These are phyloP conservation scores for Polyplosphaeria fusca DNA, from an alignment of 495 filamentous ascomycete genomes.

Conservation along the genomic window DNA sequence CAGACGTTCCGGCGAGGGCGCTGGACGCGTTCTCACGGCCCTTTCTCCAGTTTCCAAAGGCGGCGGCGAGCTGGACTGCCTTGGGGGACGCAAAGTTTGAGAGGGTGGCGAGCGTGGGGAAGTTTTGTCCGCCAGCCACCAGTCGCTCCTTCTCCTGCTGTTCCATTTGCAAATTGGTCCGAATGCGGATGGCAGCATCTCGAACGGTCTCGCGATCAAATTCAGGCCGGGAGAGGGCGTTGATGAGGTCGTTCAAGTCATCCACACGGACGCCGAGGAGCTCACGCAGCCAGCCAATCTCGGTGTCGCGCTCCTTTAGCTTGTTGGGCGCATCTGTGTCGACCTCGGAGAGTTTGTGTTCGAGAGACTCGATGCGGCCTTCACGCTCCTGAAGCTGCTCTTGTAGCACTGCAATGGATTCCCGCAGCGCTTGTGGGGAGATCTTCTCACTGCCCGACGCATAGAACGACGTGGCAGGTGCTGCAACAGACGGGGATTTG, in stretches of 20 bases:
- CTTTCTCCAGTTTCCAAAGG: constrained; percentile 82
- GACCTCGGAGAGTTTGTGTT: constrained; percentile 61
- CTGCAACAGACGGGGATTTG: constrained; percentile 45
- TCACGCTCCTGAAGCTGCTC: constrained; percentile 95
- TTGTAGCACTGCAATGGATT: constrained; percentile 93
- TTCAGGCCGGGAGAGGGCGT: constrained; percentile 65
- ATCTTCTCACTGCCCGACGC: constrained; percentile 72
- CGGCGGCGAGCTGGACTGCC: constrained; percentile 75
- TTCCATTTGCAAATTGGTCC: constrained; percentile 95
- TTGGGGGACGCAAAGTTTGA: constrained; percentile 70
- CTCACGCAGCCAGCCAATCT: constrained; percentile 93
- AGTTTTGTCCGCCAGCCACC: constrained; percentile 47
- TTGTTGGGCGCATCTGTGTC: constrained; percentile 74
- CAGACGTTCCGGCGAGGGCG: constrained; percentile 36
- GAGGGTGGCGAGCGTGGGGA: constrained; percentile 55
- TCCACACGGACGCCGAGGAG: constrained; percentile 84
- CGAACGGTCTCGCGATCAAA: constrained; percentile 74
- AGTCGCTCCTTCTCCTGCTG: constrained; percentile 85
- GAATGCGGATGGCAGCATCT: constrained; percentile 87
- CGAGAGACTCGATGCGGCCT: constrained; percentile 78
- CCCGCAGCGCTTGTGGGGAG: constrained; percentile 87
- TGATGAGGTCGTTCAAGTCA: constrained; percentile 88
- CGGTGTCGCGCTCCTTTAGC: constrained; percentile 84
- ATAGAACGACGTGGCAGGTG: constrained; percentile 40
- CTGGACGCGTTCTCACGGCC: constrained; percentile 48